These are phyloP conservation scores for Theobroma cacao DNA, from an alignment of 345 rosid species.

Conservation along the genomic window DNA sequence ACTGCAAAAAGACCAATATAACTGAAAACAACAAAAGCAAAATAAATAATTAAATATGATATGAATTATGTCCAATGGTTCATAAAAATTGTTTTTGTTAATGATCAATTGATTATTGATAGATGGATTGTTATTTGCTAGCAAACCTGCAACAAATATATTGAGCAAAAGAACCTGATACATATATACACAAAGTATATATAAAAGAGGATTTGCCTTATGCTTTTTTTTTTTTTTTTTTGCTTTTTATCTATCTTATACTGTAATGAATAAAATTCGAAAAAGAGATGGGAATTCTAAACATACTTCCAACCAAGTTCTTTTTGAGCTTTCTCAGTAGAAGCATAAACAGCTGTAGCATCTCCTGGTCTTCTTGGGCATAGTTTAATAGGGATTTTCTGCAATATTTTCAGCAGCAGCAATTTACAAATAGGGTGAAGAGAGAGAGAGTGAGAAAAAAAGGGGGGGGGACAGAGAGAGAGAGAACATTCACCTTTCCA, in stretches of 20 bases:
- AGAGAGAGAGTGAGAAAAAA: not conserved
- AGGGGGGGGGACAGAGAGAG: not conserved
- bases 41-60: too few species aligned
- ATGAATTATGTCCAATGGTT: not conserved
- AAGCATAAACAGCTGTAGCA: conserved; percentile 86
- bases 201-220: not conserved
- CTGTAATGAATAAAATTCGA: not conserved
- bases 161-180: not conserved
- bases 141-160: too few species aligned
- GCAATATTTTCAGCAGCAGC: conserved; percentile 20
- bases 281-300: not conserved
- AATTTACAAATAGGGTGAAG: not conserved
- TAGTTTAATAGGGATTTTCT: conserved; percentile 81
- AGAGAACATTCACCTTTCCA: conserved; percentile 61
- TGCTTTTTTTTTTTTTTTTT: too few species aligned
- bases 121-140: not conserved
- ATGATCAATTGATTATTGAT: not conserved
- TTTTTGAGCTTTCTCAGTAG: conserved; percentile 67
- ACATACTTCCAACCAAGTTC: conserved; percentile 96
- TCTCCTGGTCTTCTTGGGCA: conserved; percentile 93
- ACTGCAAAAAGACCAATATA: conserved; percentile 62
- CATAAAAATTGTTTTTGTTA: not conserved
- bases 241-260: not conserved
- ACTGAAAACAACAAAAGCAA: conserved; percentile 1
- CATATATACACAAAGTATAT: not conserved